Base-by-base conservation (phyloP, 2,329 filamentous ascomycete species). In the Rutstroemia sp. region DNA sequence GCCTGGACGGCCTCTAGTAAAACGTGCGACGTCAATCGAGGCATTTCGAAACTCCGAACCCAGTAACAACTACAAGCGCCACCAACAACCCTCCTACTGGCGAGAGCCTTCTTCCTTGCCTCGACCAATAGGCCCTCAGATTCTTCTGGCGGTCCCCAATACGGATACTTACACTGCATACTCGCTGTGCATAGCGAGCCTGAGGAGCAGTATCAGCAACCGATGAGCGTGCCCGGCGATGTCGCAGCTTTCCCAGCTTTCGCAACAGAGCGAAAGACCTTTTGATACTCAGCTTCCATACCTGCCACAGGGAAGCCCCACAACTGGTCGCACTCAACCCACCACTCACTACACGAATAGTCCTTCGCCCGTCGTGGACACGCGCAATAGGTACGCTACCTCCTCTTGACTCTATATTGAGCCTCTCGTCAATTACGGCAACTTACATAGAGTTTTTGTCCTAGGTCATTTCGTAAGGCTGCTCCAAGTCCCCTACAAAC, bases 401-500 rank as follows among this genome's bases (percentile, higher is more conserved):
- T 23, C 50, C 19, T 54, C 47, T 59, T 38, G 12, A 27, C 27
- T 30, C 23, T 21, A 51, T 47, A 38, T 59, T 52, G 51, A 58
- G 45, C 49, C 48, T 48, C 49, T 52, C 10, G 49, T 21, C 52
- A 12, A 19, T 51, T 37, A 30, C 38, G 38, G 57, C 56, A 52
- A 63, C 61, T 59, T 58, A 58, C 59, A 61, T 61, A 63, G 45
- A 66, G 60, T 52, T 52, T 41, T 57, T 38, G 52, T 49, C 58
- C 58, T 59, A 69, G 68, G 58, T 67, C 65, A 60, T 63, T 63
- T 51, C 65, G 66, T 53, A 70, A 67, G 62, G 60, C 68, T 59
- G 65, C 65, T 59, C 67, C 67, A 34, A 70, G 67, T 63, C 68
- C 68, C 51, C 56, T 70, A 50, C 66, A 69, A 58, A 67, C 67